These are phyloP conservation scores for Candida andamanensis DNA, from an alignment of 805 yeast species.

Conservation along the genomic window DNA sequence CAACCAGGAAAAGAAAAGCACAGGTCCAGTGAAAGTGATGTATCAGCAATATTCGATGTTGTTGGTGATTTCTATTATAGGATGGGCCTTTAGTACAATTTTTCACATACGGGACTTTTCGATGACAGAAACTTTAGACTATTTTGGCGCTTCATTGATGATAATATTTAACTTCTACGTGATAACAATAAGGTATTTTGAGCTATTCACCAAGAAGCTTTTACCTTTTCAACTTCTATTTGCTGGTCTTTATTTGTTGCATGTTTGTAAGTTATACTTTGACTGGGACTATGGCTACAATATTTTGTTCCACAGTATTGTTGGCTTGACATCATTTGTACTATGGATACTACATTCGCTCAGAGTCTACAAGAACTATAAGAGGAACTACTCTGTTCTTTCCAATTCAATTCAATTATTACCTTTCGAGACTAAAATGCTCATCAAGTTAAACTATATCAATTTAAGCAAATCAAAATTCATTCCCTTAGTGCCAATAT, in stretches of 20 bases:
- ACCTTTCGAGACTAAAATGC: slow-evolving; percentile 34
- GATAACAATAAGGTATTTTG: slow-evolving; percentile 26
- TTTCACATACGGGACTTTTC: slow-evolving; percentile 37
- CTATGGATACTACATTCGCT: slow-evolving; percentile 34
- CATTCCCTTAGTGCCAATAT: slow-evolving; percentile 33
- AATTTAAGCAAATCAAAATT: slow-evolving; percentile 17
- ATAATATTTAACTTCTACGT: slow-evolving; percentile 32
- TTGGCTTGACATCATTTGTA: slow-evolving; percentile 25
- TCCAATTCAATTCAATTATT: slow-evolving; percentile 33
- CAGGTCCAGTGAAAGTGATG: slow-evolving; percentile 17
- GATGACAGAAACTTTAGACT: slow-evolving; percentile 36
- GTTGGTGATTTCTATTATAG: slow-evolving; percentile 23
- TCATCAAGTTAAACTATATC: slow-evolving; percentile 26
- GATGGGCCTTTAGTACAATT: slow-evolving; percentile 34
- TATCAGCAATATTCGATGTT: slow-evolving; percentile 26
- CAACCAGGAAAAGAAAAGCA: slow-evolving; percentile 19
- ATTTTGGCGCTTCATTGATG: slow-evolving; percentile 37
- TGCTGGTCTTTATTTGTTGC: slow-evolving; percentile 17
- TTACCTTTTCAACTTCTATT: slow-evolving; percentile 16
- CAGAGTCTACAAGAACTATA: slow-evolving; percentile 13
- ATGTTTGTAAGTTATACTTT: slow-evolving; percentile 21
- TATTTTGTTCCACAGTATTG: slow-evolving; percentile 22
- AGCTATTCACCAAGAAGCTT: slow-evolving; percentile 17
- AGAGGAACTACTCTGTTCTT: slow-evolving; percentile 15
- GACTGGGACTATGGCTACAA: slow-evolving; percentile 40